phyloP scores from a whole-genome alignment of 2,329 filamentous ascomycete genomes.

The Xylariaceae sp. region DNA sequence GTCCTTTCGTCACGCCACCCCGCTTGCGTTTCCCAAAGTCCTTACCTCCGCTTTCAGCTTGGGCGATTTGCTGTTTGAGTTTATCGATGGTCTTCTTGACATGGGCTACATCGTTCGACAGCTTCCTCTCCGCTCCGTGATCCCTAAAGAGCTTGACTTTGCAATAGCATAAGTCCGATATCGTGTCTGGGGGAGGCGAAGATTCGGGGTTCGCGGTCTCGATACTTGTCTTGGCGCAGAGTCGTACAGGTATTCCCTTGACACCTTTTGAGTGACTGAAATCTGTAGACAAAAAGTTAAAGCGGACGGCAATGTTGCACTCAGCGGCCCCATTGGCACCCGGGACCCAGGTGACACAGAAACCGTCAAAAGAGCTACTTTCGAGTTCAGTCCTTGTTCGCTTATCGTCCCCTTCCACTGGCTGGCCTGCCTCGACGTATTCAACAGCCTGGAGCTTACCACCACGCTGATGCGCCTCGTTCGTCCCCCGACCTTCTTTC shows the following conservation, averaged over 20 bases:
- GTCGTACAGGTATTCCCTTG: conserved; percentile 90
- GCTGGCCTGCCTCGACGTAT: conserved; percentile 70
- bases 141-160: conserved; percentile 97
- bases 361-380: conserved; percentile 84
- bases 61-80: conserved; percentile 86
- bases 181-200: conserved; percentile 43
- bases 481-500: conserved; percentile 96
- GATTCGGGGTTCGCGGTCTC: conserved; percentile 51
- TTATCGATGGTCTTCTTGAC: conserved; percentile 98
- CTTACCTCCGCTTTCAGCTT: conserved; percentile 67
- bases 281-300: conserved; percentile 97
- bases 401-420: conserved; percentile 61
- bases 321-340: conserved; percentile 67
- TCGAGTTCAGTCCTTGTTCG: conserved; percentile 69
- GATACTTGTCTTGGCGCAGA: conserved; percentile 85
- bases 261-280: conserved; percentile 99
- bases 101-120: conserved; percentile 91
- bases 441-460: conserved; percentile 93
- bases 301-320: conserved; percentile 85
- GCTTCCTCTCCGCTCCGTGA: conserved; percentile 90
- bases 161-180: conserved; percentile 82
- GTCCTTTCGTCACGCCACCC: conserved; percentile 44
- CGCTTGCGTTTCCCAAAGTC: conserved; percentile 65
- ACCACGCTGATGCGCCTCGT: conserved; percentile 89
- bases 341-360: conserved; percentile 85